These are phyloP conservation scores for Rehmannia glutinosa DNA, from an alignment of 257 asterid genomes.

Conservation along the genomic window DNA sequence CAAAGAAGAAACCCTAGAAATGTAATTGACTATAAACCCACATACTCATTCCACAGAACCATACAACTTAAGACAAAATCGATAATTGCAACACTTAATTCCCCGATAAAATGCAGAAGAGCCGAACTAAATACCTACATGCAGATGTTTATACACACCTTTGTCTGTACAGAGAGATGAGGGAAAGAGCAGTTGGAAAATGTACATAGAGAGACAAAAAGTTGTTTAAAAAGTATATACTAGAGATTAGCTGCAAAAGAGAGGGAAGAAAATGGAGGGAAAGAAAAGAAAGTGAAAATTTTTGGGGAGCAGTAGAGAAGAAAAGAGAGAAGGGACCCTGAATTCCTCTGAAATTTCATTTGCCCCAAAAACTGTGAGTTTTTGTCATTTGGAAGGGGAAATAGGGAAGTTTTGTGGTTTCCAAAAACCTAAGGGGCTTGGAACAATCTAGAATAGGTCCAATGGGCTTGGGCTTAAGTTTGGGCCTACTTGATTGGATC, in stretches of 20 bases:
- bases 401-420: not conserved
- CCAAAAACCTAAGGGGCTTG: constrained; percentile 1
- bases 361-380: constrained; percentile 22
- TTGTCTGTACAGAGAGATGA: not conserved
- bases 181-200: constrained; percentile 5
- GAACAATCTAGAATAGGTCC: constrained; percentile 11
- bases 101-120: not conserved
- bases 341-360: constrained; percentile 35
- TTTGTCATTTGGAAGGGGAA: constrained; percentile 18
- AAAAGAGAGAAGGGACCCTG: constrained; percentile 29
- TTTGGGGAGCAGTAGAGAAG: constrained; percentile 16
- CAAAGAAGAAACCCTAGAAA: constrained; percentile 25
- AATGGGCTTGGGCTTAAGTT: constrained; percentile 13
- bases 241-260: constrained; percentile 1
- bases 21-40: not conserved
- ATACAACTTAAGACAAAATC: not conserved
- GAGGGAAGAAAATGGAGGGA: constrained; percentile 47
- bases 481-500: too few relatives aligned
- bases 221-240: not conserved
- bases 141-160: constrained; percentile 17
- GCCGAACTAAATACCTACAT: not conserved
- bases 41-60: not conserved
- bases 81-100: not conserved
- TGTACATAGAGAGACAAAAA: not conserved
- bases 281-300: constrained; percentile 10